Conservation (phyloP, 257 asterid genomes). For the Vinca minor region DNA sequence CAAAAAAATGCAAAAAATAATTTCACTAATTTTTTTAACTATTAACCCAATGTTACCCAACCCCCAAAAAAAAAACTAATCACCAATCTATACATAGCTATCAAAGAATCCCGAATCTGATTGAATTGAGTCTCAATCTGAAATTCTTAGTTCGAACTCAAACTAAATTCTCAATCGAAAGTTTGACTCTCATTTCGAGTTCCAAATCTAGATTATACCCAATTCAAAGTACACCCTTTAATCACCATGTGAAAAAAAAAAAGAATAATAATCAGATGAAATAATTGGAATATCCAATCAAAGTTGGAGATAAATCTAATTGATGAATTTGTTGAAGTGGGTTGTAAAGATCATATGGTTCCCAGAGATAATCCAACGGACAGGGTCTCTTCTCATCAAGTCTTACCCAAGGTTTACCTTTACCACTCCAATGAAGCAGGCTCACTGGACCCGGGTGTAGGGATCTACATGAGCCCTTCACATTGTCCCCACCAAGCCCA, state of each 20-base stretch:
- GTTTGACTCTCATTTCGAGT: too few relatives aligned
- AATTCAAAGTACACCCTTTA: too few relatives aligned
- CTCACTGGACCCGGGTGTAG: constrained; percentile 80
- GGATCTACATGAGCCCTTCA: constrained; percentile 61
- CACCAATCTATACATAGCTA: constrained; percentile 45
- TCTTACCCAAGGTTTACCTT: constrained; percentile 76
- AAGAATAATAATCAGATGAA: constrained; percentile 22
- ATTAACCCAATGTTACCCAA: neutral
- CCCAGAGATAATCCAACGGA: constrained; percentile 70
- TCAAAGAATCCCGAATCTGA: constrained; percentile 32
- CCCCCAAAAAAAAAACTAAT: constrained; percentile 14
- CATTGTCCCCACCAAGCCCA: constrained; percentile 76
- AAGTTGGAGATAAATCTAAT: constrained; percentile 12
- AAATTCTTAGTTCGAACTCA: too few relatives aligned
- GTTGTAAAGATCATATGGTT: constrained; percentile 59
- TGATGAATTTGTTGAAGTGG: constrained; percentile 15
- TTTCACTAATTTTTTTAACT: neutral
- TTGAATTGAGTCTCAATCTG: too few relatives aligned
- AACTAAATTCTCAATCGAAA: too few relatives aligned
- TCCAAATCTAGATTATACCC: too few relatives aligned
- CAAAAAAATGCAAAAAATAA: neutral
- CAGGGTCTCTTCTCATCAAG: constrained; percentile 60
- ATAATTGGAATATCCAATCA: constrained; percentile 32
- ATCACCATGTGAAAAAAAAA: constrained; percentile 13
- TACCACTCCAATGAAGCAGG: constrained; percentile 74